Evolutionary conservation across 805 yeast genomes (phyloP).

Genomic region (Barnettozyma vustinii): DNA sequence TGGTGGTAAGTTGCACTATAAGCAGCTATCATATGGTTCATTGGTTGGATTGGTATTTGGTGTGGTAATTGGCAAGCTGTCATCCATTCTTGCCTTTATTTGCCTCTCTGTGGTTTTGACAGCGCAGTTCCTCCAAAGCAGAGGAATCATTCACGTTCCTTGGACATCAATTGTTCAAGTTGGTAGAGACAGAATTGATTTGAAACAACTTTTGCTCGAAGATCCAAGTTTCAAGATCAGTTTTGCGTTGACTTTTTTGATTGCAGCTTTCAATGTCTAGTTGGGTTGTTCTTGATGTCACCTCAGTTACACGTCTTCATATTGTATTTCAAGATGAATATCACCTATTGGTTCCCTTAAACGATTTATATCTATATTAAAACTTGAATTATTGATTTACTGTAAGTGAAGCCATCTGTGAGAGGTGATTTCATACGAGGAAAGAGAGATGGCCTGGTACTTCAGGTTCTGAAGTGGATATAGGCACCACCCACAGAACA

Average conservation of each 20-base stretch:
- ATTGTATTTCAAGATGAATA: too few species aligned
- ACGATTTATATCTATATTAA: too few species aligned
- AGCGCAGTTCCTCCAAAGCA: conserved; percentile 44
- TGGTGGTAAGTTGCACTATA: conserved; percentile 46
- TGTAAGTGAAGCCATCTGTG: too few species aligned
- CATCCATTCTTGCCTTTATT: conserved; percentile 46
- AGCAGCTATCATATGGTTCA: conserved; percentile 56
- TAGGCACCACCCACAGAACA: too few species aligned
- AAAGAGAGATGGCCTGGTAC: too few species aligned
- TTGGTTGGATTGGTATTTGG: conserved; percentile 55
- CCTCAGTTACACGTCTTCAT: too few species aligned
- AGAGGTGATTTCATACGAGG: too few species aligned
- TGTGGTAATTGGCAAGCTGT: conserved; percentile 51
- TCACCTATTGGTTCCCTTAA: too few species aligned
- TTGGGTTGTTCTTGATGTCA: background rate
- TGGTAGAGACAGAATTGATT: conserved; percentile 37
- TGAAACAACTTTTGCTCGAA: conserved; percentile 47
- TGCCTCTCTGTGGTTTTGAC: conserved; percentile 39
- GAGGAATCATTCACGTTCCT: conserved; percentile 45
- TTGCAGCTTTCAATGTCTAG: conserved; percentile 50
- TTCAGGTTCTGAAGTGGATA: too few species aligned
- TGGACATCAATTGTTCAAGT: conserved; percentile 32
- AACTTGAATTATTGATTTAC: too few species aligned
- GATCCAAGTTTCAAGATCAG: conserved; percentile 57
- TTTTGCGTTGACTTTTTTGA: conserved; percentile 48